Evolutionary conservation across 164 flowering plant genomes (phyloP).

Genomic region (Aristolochia californica): DNA sequence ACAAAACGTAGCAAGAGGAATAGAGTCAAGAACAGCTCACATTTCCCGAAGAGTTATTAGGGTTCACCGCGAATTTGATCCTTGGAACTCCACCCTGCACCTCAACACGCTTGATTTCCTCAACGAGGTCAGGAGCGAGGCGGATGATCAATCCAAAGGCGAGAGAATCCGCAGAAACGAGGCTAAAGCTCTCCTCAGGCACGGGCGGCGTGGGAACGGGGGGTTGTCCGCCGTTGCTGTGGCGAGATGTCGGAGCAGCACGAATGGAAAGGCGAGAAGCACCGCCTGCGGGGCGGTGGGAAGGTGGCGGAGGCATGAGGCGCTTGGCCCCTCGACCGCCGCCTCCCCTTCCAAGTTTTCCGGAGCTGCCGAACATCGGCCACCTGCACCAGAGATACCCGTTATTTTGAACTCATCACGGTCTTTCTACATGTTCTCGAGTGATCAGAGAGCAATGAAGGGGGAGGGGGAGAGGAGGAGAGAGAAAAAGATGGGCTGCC

Average conservation of each 20-base stretch:
- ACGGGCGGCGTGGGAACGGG: constrained; percentile 12
- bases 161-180: constrained; percentile 46
- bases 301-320: constrained; percentile 38
- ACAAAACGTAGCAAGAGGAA: not conserved
- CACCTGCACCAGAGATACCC: no score
- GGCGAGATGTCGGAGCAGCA: constrained; percentile 22
- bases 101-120: constrained; percentile 83
- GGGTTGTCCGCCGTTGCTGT: constrained; percentile 11
- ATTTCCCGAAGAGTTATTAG: constrained; percentile 49
- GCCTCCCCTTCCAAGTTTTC: constrained; percentile 53
- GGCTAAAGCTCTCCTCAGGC: constrained; percentile 57
- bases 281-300: constrained; percentile 25
- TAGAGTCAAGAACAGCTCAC: constrained; percentile 28
- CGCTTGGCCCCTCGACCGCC: constrained; percentile 26
- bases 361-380: constrained; percentile 60
- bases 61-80: constrained; percentile 67
- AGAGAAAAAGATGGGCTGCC: no score
- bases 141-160: constrained; percentile 70
- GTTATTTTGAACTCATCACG: no score
- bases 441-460: not conserved
- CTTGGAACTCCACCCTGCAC: constrained; percentile 55
- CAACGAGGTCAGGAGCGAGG: constrained; percentile 72
- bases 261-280: constrained; percentile 19
- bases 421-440: no score
- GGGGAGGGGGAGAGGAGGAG: constrained; percentile 6